A percentile compares a stretch with the other conserved stretches of the same genome.
phyloP scores from a whole-genome alignment of 164 flowering plant genomes.

The Vitis vinifera region ASM3070453v1 NC_081821.1:2927501-2928000 shows the following conservation, averaged over 20 bases:
- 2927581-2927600: neutral
- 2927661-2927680: constrained; percentile 76
- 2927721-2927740: constrained; percentile 62
- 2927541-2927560: neutral
- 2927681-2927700: constrained; percentile 67
- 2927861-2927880: constrained; percentile 95
- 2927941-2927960: constrained; percentile 86
- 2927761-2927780: constrained; percentile 77
- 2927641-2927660: constrained; percentile 63
- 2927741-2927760: constrained; percentile 73
- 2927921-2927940: constrained; percentile 91
- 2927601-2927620: neutral
- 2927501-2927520: too few species aligned
- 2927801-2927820: constrained; percentile 70
- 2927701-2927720: constrained; percentile 86
- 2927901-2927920: constrained; percentile 62
- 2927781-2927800: constrained; percentile 64
- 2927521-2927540: too few species aligned
- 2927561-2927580: neutral
- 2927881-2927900: constrained; percentile 73
- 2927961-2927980: constrained; percentile 87
- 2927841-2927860: constrained; percentile 94
- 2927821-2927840: constrained; percentile 71
- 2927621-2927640: constrained; percentile 37
- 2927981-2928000: constrained; percentile 92